Evolutionary conservation across 2,329 filamentous ascomycete genomes (phyloP), one percentile per base, ranked within the genome.

Genomic region (Didymella segeticola): DNA sequence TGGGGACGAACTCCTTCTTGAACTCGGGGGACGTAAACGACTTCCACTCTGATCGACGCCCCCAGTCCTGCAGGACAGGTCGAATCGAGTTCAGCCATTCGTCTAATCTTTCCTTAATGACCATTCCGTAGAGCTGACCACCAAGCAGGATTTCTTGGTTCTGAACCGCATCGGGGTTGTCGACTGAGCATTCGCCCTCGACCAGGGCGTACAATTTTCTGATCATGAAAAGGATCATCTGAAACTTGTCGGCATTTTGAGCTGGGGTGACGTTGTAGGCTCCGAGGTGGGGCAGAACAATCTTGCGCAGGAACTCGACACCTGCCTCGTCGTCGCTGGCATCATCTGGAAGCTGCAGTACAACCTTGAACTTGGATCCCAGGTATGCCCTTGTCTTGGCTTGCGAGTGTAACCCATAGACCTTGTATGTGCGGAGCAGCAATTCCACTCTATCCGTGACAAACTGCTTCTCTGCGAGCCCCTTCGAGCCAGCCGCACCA

Each of bases 91-190:
- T 81, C 15, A 99, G 80, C 79, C 93, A 91, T 72, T 98, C 95
- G 56, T 99, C 93, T 9, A 99, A 80, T 53, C 89, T 86, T 75
- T 99, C 95, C 79, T 99, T 99, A 63, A 99, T 79, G 47, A 99
- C 92, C 86, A 95, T 93, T 50, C 91, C 91, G 71, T 96, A 99
- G 11, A 99, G 79, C 70, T 96, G 96, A 8, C 95, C 93, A 47
- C 93, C 93, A 1, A 99, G 84, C 20, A 99, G 81, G 53, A 98
- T 89, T 75, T 99, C 95, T 71, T 99, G 95, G 75, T 96, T 96
- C 68, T 96, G 93, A 15, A 97, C 89, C 10, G 95, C 91, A 83
- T 99, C 95, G 1, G 95, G 93, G 70, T 99, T 98, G 79, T 99
- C 95, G 4, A 93, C 86, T 4, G 91, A 84, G 73, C 93, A 98